phyloP scores from a whole-genome alignment of 768 basidiomycete species.

The Termitomyces sp. region DNA sequence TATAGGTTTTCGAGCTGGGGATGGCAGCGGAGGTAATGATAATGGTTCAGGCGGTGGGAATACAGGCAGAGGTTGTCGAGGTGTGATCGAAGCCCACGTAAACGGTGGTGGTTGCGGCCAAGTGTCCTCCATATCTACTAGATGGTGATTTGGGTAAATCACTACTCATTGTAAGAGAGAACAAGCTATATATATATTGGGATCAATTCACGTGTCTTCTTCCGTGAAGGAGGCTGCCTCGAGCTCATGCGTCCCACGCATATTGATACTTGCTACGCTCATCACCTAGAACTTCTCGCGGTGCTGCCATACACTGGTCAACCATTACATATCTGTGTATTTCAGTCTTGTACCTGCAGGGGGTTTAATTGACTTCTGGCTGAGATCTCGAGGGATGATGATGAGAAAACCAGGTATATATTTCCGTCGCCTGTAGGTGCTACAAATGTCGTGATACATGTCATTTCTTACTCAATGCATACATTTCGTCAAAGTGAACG shows the following conservation, averaged over 20 bases:
- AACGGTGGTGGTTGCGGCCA: constrained; percentile 21
- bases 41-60: constrained; percentile 34
- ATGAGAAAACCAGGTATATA: too few species aligned
- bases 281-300: too few species aligned
- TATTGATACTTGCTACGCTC: too few species aligned
- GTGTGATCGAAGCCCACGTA: constrained; percentile 20
- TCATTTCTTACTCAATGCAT: constrained; percentile 10
- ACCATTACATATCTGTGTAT: too few species aligned
- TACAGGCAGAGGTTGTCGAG: constrained; percentile 25
- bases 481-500: constrained; percentile 16
- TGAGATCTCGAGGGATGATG: too few species aligned
- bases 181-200: too few species aligned
- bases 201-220: too few species aligned
- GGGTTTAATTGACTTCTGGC: too few species aligned
- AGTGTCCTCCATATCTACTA: constrained; percentile 5
- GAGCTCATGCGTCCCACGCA: too few species aligned
- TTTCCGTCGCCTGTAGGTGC: not conserved
- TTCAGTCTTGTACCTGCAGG: too few species aligned
- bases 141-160: not conserved
- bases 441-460: not conserved
- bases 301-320: too few species aligned
- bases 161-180: not conserved
- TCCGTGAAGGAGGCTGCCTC: too few species aligned
- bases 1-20: constrained; percentile 26
- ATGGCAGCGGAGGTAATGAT: constrained; percentile 31